Evolutionary conservation across 257 asterid species (phyloP), one percentile per base, ranked within the genome.

Genomic region (Datura wrightii): DNA sequence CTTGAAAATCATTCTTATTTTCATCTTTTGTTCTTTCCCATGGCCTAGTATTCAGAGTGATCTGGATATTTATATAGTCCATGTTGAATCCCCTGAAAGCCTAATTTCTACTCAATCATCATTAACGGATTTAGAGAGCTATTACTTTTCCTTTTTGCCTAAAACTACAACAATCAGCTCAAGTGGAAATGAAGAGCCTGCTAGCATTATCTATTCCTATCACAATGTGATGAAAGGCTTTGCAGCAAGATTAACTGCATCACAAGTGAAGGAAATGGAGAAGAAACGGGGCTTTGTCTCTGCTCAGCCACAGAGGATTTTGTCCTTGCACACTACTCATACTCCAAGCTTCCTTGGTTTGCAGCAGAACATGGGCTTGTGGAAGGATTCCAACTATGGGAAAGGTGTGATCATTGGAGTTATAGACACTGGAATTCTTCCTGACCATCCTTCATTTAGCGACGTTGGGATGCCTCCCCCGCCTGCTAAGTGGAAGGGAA

Each of bases 381-480:
- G 97, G 94, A 79, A 19, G 14, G 86, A 82, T 16, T 89, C 91
- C 7, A 90, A 85, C 82, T 90, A 90, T 79, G 94, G 97, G 0
- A 83, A 84, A 53, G 97, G 97, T 1, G 87, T 89, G 44, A 88
- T 91, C 7, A 88, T 93, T 8, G 97, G 93, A 60, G 86, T 92
- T 0, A 0, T 92, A 70, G 95, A 92, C 76, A 54, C 65, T 2
- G 94, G 95, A 50, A 85, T 92, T 31, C 2, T 8, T 10, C 91
- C 91, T 0, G 85, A 87, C n/a, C 95, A 91, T 39, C 93, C 94
- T 9, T 92, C 95, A 0, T 92, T 92, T 74, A 80, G 83, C 0
- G 95, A 90, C 15, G 76, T 84, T 63, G 92, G 93, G 34, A 84
- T 92, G 90, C 90, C 93, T 0, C 86, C 91, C 8, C 93, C 95